Evolutionary conservation across 306 rosid genomes (phyloP), one percentile per base, ranked within the genome.

Genomic region (Biancaea sappan): DNA sequence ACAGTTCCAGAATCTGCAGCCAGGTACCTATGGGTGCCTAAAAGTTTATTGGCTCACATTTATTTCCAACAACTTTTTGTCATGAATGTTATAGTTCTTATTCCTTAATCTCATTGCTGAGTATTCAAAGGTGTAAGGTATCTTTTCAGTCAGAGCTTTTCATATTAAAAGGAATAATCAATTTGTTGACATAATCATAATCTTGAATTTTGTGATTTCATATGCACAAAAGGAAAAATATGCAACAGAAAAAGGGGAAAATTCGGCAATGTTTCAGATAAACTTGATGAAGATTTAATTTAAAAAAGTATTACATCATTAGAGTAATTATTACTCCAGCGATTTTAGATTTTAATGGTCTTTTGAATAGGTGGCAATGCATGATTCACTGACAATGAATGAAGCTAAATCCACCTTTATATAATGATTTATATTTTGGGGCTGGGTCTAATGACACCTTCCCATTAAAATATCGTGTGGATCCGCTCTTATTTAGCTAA

Each of bases 1-100:
- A 62, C 84, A 46, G 68, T 22, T 80, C 84, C 90, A 32, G 89
- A 88, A 76, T 84, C 71, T 61, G 94, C 94, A 25, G 74, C 83
- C 75, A 86, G 94, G 98, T 90, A 85, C 26, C 22, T 21, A 52
- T 73, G 38, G 34, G 4, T 84, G 62, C 14, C 69, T 48, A 31
- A 34, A 32, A 15, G 16, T 21, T 64, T 56, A 34, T 73, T 28
- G 59, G 51, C 52, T 53, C 21, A 10, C 44, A 62, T 66, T 58
- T 65, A 24, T 78, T 77, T 48, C 37, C 14, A 31, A 10, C 18
- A 43, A 51, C 31, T 58, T 12, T 12, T 25, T 47, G 32, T 11
- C 29, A 4, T 26, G 37, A 19, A 35, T 63, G 64, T 14, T 35
- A 64, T 6, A 72, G 25, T 2, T 66, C 48, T 12, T 58, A 38